A percentile compares a stretch with the other conserved stretches of the same genome.
phyloP scores from a whole-genome alignment of 345 rosid species.

The Euclidium syriacum region DNA sequence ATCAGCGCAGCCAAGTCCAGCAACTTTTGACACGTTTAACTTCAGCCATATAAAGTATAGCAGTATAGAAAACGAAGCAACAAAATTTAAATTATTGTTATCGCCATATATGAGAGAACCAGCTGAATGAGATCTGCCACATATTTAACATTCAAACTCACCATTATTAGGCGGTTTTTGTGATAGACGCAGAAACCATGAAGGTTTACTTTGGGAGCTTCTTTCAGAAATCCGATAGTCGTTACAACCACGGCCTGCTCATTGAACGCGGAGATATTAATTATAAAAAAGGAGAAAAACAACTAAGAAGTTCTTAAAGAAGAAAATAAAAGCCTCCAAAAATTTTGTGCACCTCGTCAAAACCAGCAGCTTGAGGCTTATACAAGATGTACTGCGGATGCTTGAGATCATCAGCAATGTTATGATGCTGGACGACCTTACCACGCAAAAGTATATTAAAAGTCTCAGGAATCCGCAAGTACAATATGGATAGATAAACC shows the following conservation, averaged over 20 bases:
- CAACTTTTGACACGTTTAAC: not conserved
- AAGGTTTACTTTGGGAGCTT: slow-evolving; percentile 68
- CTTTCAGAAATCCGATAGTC: slow-evolving; percentile 89
- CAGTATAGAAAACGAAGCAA: not conserved
- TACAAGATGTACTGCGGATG: slow-evolving; percentile 74
- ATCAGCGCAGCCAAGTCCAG: slow-evolving; percentile 2
- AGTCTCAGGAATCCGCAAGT: slow-evolving; percentile 68
- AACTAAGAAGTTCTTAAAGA: slow-evolving; percentile 3
- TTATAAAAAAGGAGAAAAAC: not conserved
- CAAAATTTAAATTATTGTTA: not conserved
- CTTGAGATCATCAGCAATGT: slow-evolving; percentile 85
- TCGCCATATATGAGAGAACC: not conserved
- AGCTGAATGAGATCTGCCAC: not conserved
- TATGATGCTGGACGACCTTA: slow-evolving; percentile 63
- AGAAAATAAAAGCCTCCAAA: slow-evolving; percentile 4
- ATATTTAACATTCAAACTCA: slow-evolving; percentile 22
- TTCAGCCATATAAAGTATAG: not conserved
- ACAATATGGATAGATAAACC: slow-evolving; percentile 83
- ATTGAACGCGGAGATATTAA: slow-evolving; percentile 10
- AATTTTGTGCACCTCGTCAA: slow-evolving; percentile 46
- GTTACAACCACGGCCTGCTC: slow-evolving; percentile 69
- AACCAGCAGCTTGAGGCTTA: slow-evolving; percentile 67
- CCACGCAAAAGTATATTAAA: slow-evolving; percentile 78
- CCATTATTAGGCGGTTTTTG: slow-evolving; percentile 90
- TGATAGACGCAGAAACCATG: slow-evolving; percentile 89